Percentiles rank a stretch among this genome's conserved stretches.
These are phyloP conservation scores for Trichoderma hamatum DNA, from an alignment of 2,329 filamentous ascomycete species.

Conservation along the genomic window DNA sequence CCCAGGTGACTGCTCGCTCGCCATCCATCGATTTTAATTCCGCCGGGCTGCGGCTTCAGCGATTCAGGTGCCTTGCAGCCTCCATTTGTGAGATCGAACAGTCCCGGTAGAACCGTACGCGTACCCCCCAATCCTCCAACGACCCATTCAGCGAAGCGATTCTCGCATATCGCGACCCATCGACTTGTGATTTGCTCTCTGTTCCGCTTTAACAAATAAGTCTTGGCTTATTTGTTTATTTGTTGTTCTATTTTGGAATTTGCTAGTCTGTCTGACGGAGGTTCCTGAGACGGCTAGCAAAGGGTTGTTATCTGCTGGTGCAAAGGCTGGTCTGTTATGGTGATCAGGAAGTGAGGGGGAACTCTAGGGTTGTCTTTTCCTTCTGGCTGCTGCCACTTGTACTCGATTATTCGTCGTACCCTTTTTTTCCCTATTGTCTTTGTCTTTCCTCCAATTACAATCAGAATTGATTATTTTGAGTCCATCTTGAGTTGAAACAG, in stretches of 20 bases:
- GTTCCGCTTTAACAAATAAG: not conserved
- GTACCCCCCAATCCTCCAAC: slow-evolving; percentile 1
- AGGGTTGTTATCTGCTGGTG: slow-evolving; percentile 35
- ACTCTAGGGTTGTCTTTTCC: slow-evolving; percentile 41
- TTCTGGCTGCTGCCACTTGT: slow-evolving; percentile 44
- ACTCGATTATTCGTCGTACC: slow-evolving; percentile 45
- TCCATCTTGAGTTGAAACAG: slow-evolving; percentile 43
- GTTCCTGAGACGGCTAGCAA: slow-evolving; percentile 36
- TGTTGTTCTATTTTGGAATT: slow-evolving; percentile 28
- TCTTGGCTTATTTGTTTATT: not conserved
- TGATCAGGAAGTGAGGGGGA: slow-evolving; percentile 45
- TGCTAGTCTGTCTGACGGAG: slow-evolving; percentile 33
- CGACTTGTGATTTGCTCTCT: not conserved
- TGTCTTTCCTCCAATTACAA: slow-evolving; percentile 48
- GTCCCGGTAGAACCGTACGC: slow-evolving; percentile 4
- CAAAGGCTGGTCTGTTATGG: slow-evolving; percentile 36
- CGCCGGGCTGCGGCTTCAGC: slow-evolving; percentile 2
- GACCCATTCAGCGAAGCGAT: not conserved
- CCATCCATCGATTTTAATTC: slow-evolving; percentile 3
- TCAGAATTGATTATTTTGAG: slow-evolving; percentile 57
- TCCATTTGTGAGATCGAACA: not conserved
- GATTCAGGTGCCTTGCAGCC: slow-evolving; percentile 2
- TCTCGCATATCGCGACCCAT: not conserved
- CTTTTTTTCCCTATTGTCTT: slow-evolving; percentile 41
- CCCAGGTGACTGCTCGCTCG: not conserved